A percentile compares a stretch with the other conserved stretches of the same genome.
phyloP scores from a whole-genome alignment of 2,329 filamentous ascomycete species.

The Pseudogymnoascus sp. region DNA sequence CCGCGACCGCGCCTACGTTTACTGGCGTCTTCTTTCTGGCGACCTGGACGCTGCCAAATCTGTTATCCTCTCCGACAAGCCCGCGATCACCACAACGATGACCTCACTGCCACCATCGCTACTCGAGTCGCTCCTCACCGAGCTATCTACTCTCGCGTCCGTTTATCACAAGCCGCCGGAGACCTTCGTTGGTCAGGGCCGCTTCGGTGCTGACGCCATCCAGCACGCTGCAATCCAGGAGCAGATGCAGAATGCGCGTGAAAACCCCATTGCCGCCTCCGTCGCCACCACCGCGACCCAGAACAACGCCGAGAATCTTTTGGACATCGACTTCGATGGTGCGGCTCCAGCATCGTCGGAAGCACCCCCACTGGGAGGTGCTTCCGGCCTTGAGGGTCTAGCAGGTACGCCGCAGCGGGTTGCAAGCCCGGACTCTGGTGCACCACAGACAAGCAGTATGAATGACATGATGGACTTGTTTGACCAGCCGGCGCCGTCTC shows the following conservation, averaged over 20 bases:
- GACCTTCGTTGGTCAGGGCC: constrained; percentile 94
- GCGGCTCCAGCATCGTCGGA: constrained; percentile 83
- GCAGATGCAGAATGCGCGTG: constrained; percentile 81
- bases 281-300: constrained; percentile 62
- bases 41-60: constrained; percentile 88
- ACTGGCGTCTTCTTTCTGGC: constrained; percentile 92
- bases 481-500: constrained; percentile 36
- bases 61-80: constrained; percentile 88
- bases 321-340: constrained; percentile 95
- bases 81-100: constrained; percentile 89
- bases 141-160: constrained; percentile 89
- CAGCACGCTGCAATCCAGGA: constrained; percentile 95
- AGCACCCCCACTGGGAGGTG: constrained; percentile 44
- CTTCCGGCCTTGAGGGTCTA: constrained; percentile 44
- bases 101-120: constrained; percentile 75
- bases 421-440: constrained; percentile 48
- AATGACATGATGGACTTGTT: constrained; percentile 75
- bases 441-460: constrained; percentile 49
- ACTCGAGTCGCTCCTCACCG: constrained; percentile 80
- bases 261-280: constrained; percentile 88
- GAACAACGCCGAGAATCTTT: constrained; percentile 83
- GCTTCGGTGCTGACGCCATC: constrained; percentile 88
- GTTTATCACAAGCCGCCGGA: constrained; percentile 98
- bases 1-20: constrained; percentile 92
- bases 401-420: constrained; percentile 62